Conservation (phyloP, 2,329 filamentous ascomycete species). For the Coniella lustricola region DNA sequence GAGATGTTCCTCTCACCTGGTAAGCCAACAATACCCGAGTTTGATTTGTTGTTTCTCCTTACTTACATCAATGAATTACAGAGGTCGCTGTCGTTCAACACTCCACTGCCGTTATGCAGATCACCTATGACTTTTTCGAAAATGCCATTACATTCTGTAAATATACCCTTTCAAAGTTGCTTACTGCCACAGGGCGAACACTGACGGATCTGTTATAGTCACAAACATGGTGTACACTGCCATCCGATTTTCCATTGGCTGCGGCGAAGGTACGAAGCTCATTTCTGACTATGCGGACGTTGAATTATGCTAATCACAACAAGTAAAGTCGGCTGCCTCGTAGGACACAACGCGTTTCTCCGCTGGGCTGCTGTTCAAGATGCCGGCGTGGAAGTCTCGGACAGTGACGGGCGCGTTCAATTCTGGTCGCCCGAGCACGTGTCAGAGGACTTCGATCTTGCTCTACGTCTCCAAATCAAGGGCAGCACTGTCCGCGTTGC, state of each 20-base stretch:
- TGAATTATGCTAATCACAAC: too few species aligned
- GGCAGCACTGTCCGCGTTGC: constrained; percentile 63
- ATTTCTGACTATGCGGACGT: too few species aligned
- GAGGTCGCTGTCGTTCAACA: constrained; percentile 67
- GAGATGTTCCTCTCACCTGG: constrained; percentile 66
- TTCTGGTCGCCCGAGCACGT: constrained; percentile 74
- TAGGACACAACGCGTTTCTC: constrained; percentile 70
- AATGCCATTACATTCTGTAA: constrained; percentile 62
- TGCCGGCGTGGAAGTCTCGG: constrained; percentile 30
- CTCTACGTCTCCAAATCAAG: constrained; percentile 60
- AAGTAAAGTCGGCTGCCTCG: constrained; percentile 64
- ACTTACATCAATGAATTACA: too few species aligned
- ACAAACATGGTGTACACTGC: constrained; percentile 71
- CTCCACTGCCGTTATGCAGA: constrained; percentile 69
- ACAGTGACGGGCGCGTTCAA: constrained; percentile 48
- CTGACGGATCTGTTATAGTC: constrained; percentile 26
- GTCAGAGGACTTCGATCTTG: constrained; percentile 73
- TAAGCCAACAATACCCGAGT: too few species aligned
- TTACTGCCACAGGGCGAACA: too few species aligned
- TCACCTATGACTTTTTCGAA: constrained; percentile 65
- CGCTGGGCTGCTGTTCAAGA: constrained; percentile 49
- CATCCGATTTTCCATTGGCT: constrained; percentile 63
- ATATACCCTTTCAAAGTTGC: too few species aligned
- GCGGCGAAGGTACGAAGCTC: constrained; percentile 53
- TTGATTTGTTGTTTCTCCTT: too few species aligned